Base-by-base conservation (phyloP, 805 yeast species). In the Cyberlindnera saturnus region DNA sequence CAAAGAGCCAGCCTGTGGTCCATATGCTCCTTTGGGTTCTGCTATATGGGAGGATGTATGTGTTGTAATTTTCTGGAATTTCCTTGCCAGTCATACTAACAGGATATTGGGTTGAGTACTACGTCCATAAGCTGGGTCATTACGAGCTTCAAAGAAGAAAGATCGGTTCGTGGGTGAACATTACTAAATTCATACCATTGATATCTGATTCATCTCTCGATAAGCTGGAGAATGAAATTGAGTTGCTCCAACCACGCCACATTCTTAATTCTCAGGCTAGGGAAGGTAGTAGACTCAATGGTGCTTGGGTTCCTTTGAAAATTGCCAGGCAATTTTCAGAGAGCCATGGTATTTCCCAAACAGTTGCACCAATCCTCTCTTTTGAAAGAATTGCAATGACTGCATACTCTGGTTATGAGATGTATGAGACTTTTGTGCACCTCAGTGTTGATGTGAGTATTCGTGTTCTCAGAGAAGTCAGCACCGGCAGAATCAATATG, bases 371-470 rank as follows among this genome's bases (percentile, higher is more conserved):
- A 0, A 38, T 60, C 10, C 34, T 60, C 18, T 39, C 34, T 0
- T 60, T 60, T 43, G 54, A 56, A 31, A 46, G 62, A 32, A 40
- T 60, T 6, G 62, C 62, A 3, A 32, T 32, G 18, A 59, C 54
- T 6, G 36, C 38, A 1, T 58, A 60, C 36, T 47, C 50, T 18
- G 64, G 63, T 1, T 34, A 40, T 2, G 39, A 40, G 4, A 60
- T 47, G 39, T 60, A 51, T 49, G 64, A 60, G 36, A 49, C 36
- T 43, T 59, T 60, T 42, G 55, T 51, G 0, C 40, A 45, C 30
- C 26, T 49, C 8, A 39, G 43, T 19, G 41, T 44, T 6, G 52
- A 52, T 28, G 37, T 40, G 15, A 46, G 45, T n/a, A 44, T 60
- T 15, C 47, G 64, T 17, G 44, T 60, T 3, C 42, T 60, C 34